Percentiles rank a stretch among this genome's conserved stretches.
phyloP scores from a whole-genome alignment of 1,139 yeast genomes.

The Magnusiomyces fungicola region DNA sequence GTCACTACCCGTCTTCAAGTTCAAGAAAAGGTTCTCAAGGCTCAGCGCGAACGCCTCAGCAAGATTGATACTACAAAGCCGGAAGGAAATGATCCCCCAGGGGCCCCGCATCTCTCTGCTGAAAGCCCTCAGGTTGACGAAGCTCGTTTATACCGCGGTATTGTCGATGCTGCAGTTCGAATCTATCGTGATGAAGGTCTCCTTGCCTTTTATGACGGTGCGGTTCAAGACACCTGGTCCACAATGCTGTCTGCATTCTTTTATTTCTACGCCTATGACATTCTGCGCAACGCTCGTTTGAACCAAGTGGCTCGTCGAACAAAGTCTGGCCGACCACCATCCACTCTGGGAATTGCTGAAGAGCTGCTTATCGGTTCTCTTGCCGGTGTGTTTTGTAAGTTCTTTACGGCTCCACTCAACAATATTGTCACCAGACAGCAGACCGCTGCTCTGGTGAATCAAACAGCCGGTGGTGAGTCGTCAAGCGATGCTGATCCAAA shows the following conservation, averaged over 20 bases:
- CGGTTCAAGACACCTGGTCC: conserved; percentile 28
- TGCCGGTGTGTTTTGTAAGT: conserved; percentile 41
- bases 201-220: conserved; percentile 62
- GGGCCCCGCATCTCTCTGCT: conserved; percentile 1
- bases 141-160: conserved; percentile 39
- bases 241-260: conserved; percentile 31
- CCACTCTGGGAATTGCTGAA: conserved; percentile 85
- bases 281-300: conserved; percentile 79
- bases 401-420: conserved; percentile 30
- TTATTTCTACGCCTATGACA: conserved; percentile 69
- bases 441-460: conserved; percentile 21
- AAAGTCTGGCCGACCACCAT: conserved; percentile 54
- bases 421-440: conserved; percentile 32
- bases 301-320: conserved; percentile 76
- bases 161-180: conserved; percentile 51
- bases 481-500: too few relatives aligned
- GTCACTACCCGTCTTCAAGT: conserved; percentile 70
- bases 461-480: conserved; percentile 3
- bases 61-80: too few relatives aligned
- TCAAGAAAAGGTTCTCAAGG: conserved; percentile 32
- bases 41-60: too few relatives aligned
- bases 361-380: conserved; percentile 83
- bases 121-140: conserved; percentile 18
- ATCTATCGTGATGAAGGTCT: conserved; percentile 52
- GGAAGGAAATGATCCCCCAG: conserved; percentile 13